Conservation (phyloP, 2,329 filamentous ascomycete species). For the Fusarium virguliforme region DNA sequence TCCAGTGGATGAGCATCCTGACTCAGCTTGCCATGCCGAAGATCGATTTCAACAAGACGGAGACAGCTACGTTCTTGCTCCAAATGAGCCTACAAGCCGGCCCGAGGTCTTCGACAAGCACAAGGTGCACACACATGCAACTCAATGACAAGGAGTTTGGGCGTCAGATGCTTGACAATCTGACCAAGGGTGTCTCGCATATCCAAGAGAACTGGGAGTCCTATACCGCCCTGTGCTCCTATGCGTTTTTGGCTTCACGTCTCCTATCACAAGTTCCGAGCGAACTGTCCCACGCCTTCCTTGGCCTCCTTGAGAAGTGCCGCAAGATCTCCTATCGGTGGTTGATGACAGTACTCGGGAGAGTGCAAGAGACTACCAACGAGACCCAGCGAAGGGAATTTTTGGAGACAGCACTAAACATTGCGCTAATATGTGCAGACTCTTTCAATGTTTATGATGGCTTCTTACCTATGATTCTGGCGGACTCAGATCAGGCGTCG, state of each 20-base stretch:
- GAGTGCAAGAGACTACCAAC: slow-evolving; percentile 12
- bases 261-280: slow-evolving; percentile 24
- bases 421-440: slow-evolving; percentile 32
- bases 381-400: slow-evolving; percentile 25
- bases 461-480: neutral
- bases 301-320: slow-evolving; percentile 19
- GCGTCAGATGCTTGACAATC: neutral
- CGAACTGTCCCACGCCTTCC: accelerated
- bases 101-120: neutral
- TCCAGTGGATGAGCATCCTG: slow-evolving; percentile 46
- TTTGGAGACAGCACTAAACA: neutral
- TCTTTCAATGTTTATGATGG: slow-evolving; percentile 33
- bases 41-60: slow-evolving; percentile 46
- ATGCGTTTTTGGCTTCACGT: slow-evolving; percentile 33
- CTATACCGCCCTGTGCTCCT: slow-evolving; percentile 34
- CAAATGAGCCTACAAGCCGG: slow-evolving; percentile 46
- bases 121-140: slow-evolving; percentile 20
- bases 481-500: slow-evolving; percentile 21
- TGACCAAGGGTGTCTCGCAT: slow-evolving; percentile 9
- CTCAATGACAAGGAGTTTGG: slow-evolving; percentile 24
- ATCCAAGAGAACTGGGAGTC: slow-evolving; percentile 48
- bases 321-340: slow-evolving; percentile 31
- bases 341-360: slow-evolving; percentile 18
- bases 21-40: slow-evolving; percentile 42
- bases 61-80: slow-evolving; percentile 41